Percentiles rank a stretch among this genome's conserved stretches.
These are phyloP conservation scores for Puccinia novopanici DNA, from an alignment of 1,284 basidiomycete species.

Conservation along the genomic window DNA sequence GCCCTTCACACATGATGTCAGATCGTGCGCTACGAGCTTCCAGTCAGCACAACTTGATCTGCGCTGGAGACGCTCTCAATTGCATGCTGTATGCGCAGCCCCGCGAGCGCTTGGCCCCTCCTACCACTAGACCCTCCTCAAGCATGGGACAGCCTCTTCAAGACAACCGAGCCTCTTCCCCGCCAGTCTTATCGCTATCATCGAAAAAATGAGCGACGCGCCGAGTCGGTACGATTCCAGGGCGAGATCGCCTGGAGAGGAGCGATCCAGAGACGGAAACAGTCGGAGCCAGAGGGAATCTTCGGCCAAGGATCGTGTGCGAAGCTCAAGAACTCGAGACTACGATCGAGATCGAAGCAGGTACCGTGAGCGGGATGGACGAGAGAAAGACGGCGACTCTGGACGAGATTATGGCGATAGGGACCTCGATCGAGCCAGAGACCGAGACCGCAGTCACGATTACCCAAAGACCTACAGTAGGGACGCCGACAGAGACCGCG, in stretches of 20 bases:
- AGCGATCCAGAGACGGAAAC: not conserved
- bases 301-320: constrained; percentile 1
- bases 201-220: not conserved
- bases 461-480: not conserved
- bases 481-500: constrained; percentile 22
- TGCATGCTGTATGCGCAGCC: no score
- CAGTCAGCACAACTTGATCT: no score
- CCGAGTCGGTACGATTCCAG: constrained; percentile 4
- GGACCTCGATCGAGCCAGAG: constrained; percentile 11
- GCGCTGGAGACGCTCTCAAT: no score
- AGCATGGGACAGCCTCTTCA: no score
- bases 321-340: constrained; percentile 22
- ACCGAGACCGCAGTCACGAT: constrained; percentile 27
- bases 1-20: no score
- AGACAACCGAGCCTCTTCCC: no score
- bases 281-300: constrained; percentile 7
- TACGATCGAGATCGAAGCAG: constrained; percentile 31
- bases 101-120: no score
- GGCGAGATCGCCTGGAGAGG: not conserved
- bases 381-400: constrained; percentile 21
- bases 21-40: no score
- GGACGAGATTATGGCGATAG: constrained; percentile 9
- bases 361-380: constrained; percentile 24
- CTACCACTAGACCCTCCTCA: no score
- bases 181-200: not conserved